Evolutionary conservation across 495 filamentous ascomycete genomes (phyloP), one percentile per base, ranked within the genome.

Genomic region (Recurvomyces mirabilis): DNA sequence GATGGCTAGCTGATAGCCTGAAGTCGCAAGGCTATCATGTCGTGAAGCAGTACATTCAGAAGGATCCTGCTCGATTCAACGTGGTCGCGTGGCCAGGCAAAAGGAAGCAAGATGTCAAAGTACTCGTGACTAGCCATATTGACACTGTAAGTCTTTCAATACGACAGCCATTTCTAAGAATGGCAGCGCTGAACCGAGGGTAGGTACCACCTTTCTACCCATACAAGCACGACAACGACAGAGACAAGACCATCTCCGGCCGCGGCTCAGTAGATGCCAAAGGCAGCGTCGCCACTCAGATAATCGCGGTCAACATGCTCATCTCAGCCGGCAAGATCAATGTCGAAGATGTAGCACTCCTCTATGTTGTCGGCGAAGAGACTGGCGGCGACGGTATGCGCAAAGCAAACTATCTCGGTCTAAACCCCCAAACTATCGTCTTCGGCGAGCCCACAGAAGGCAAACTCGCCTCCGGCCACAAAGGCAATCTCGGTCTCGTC

Each of bases 361-460:
- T 95, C 20, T 95, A 81, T 65, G 89, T 96, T 7, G 85, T 94
- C 2, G 86, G 84, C 41, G 89, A 96, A 57, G 89, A 95, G 58
- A 71, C 66, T 15, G 67, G 69, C 19, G 89, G 89, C 13, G 77
- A 82, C 44, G 89, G 89, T n/a, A 95, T 96, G 91, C 72, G 63
- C 36, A 41, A 65, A 60, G 78, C 78, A 30, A 80, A 77, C 23
- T 56, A 66, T 19, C 67, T 70, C 26, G 59, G 63, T 3, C 49
- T 65, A 21, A 59, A 60, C 32, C 78, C 76, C 65, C 68, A 76
- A 41, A 73, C 83, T 3, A 75, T 85, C 47, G 82, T 96, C 59
- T 95, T 94, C 56, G 89, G 81, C 31, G 89, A 96, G 57, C 89
- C 89, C 10, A 96, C 89, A 0, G 84, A 93, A 52, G 70, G 78